phyloP scores from a whole-genome alignment of 2,329 filamentous ascomycete genomes.

The Pestalotiopsis sp. region DNA sequence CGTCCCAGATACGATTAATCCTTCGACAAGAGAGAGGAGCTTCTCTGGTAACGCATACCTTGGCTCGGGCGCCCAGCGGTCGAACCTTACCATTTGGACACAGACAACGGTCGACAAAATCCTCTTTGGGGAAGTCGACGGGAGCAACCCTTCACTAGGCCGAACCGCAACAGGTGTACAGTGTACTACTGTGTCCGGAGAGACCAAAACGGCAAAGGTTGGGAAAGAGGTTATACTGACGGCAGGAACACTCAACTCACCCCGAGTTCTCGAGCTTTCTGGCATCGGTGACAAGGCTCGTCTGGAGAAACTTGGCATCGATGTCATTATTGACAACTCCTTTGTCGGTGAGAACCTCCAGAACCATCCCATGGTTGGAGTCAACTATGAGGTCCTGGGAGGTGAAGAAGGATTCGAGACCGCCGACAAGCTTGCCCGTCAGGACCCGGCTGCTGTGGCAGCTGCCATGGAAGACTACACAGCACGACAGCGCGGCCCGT shows the following conservation, averaged over 20 bases:
- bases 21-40: conserved; percentile 13
- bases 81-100: conserved; percentile 17
- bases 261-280: conserved; percentile 43
- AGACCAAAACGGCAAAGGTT: conserved; percentile 22
- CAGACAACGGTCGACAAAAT: conserved; percentile 11
- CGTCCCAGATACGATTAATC: conserved; percentile 14
- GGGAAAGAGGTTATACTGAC: conserved; percentile 42
- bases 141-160: not conserved
- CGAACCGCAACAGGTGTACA: not conserved
- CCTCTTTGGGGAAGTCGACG: conserved; percentile 9
- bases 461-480: conserved; percentile 23
- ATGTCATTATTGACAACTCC: conserved; percentile 33
- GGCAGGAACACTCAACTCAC: conserved; percentile 41
- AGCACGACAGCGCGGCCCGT: conserved; percentile 19
- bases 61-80: not conserved
- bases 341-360: conserved; percentile 41
- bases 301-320: conserved; percentile 31
- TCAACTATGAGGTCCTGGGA: conserved; percentile 24
- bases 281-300: conserved; percentile 37
- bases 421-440: conserved; percentile 20
- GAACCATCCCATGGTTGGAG: conserved; percentile 27
- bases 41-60: conserved; percentile 18
- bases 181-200: conserved; percentile 5
- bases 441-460: conserved; percentile 17
- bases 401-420: conserved; percentile 18